Evolutionary conservation across 2,329 filamentous ascomycete species (phyloP), one percentile per base, ranked within the genome.

Genomic region (Calonectria pseudoreteaudii): DNA sequence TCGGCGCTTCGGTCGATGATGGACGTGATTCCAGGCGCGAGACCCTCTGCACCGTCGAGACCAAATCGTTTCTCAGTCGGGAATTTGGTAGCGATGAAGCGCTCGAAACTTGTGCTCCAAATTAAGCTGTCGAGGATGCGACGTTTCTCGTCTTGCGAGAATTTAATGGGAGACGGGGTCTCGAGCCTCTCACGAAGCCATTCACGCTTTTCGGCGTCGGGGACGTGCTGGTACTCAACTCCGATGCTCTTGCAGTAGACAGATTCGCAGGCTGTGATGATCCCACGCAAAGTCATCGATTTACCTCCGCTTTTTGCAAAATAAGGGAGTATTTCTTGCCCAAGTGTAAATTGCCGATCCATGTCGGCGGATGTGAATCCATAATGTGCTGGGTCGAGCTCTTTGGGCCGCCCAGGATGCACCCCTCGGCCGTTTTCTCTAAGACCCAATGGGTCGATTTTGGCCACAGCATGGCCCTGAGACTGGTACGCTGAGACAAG

Each of bases 11-110:
- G 94, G 85, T 99, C 97, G 76, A 99, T 98, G 76, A 99, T 88
- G 68, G 96, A 96, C 89, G 98, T 98, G 95, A 99, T 98, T 84
- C 97, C 97, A 20, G 97, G 96, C 70, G 98, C 97, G 77, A 99
- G 90, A 64, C 95, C 95, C 87, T 98, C 97, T 82, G 96, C 97
- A 82, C 97, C 97, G 87, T 99, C 97, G 31, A 99, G 91, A 87
- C 97, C 97, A 86, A 98, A 99, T 81, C 97, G 94, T 91, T 98
- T 98, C 88, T 98, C 97, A 86, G 98, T 98, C 85, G 96, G 96
- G 86, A 98, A 98, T 86, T 98, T 99, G 71, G 95, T 98, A 68
- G 96, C 93, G 78, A 97, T 88, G 90, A 98, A 98, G 72, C 92
- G 88, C 88, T 99, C 97, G 85, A 99, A 98, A 86, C 94, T 98